phyloP scores from a whole-genome alignment of 371 early-diverging fungal species.

The Mortierella sp. region DNA sequence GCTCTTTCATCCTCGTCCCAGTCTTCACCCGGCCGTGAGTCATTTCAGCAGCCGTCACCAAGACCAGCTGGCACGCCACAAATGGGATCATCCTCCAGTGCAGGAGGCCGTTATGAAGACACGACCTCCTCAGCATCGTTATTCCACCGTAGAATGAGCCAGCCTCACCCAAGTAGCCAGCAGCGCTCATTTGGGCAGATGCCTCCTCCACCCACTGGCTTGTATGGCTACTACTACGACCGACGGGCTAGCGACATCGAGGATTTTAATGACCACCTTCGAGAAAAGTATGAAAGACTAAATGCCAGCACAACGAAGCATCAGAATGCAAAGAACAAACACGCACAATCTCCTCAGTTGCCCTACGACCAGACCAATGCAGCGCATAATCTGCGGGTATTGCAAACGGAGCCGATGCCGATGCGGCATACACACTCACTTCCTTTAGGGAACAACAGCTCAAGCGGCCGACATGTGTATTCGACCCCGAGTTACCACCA shows the following conservation, averaged over 20 bases:
- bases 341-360: neutral
- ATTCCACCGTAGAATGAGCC: conserved; percentile 43
- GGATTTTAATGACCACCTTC: conserved; percentile 18
- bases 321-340: conserved; percentile 3
- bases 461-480: conserved; percentile 11
- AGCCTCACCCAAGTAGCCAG: conserved; percentile 26
- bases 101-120: conserved; percentile 21
- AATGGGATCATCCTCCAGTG: conserved; percentile 3
- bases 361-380: neutral
- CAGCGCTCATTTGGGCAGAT: conserved; percentile 8
- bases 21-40: conserved; percentile 30
- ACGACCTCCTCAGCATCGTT: conserved; percentile 2
- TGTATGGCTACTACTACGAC: conserved; percentile 13
- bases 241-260: conserved; percentile 36
- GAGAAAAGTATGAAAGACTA: conserved; percentile 29
- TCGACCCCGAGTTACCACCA: conserved; percentile 4
- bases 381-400: neutral
- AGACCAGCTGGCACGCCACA: conserved; percentile 2
- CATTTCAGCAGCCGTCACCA: neutral
- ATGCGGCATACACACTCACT: conserved; percentile 13
- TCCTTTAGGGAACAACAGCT: neutral
- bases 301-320: conserved; percentile 19
- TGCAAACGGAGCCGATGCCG: conserved; percentile 4
- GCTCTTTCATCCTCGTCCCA: conserved; percentile 28
- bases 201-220: conserved; percentile 10